phyloP scores from a whole-genome alignment of 2,329 filamentous ascomycete species.

The Scedosporium boydii region DNA sequence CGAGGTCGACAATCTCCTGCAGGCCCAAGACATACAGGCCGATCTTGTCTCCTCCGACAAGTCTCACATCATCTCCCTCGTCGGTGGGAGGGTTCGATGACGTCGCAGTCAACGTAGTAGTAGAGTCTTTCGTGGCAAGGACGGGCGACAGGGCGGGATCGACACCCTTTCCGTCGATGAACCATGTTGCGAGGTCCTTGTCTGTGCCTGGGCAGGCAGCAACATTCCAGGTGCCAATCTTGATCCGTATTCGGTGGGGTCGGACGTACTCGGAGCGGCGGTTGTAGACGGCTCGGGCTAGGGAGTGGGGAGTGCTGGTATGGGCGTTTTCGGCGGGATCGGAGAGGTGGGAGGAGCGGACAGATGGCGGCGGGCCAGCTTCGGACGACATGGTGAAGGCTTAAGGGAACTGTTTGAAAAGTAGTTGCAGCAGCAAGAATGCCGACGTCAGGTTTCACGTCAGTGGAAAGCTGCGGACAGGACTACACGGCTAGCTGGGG shows the following conservation, averaged over 20 bases:
- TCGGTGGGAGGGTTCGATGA: conserved; percentile 28
- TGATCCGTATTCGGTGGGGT: conserved; percentile 67
- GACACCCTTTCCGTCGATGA: conserved; percentile 66
- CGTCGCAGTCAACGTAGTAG: conserved; percentile 28
- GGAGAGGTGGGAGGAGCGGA: conserved; percentile 21
- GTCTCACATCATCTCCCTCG: conserved; percentile 29
- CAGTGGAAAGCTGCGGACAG: neutral
- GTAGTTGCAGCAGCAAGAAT: neutral
- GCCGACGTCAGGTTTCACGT: neutral
- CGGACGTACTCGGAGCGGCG: conserved; percentile 72
- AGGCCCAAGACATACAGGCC: conserved; percentile 84
- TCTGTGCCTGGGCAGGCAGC: conserved; percentile 77
- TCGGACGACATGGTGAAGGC: neutral
- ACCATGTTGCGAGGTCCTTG: conserved; percentile 83
- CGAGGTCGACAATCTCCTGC: conserved; percentile 86
- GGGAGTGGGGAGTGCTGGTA: conserved; percentile 40
- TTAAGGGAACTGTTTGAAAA: too few relatives aligned
- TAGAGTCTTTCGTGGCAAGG: conserved; percentile 18
- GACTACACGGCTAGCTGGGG: neutral
- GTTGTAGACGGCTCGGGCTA: conserved; percentile 58
- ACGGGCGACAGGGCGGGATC: conserved; percentile 50
- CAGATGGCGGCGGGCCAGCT: conserved; percentile 18
- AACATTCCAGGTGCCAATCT: conserved; percentile 93
- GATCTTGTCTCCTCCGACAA: conserved; percentile 58
- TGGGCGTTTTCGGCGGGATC: conserved; percentile 34